phyloP scores from a whole-genome alignment of 2,329 filamentous ascomycete genomes.

The Amauroascus verrucosus region DNA sequence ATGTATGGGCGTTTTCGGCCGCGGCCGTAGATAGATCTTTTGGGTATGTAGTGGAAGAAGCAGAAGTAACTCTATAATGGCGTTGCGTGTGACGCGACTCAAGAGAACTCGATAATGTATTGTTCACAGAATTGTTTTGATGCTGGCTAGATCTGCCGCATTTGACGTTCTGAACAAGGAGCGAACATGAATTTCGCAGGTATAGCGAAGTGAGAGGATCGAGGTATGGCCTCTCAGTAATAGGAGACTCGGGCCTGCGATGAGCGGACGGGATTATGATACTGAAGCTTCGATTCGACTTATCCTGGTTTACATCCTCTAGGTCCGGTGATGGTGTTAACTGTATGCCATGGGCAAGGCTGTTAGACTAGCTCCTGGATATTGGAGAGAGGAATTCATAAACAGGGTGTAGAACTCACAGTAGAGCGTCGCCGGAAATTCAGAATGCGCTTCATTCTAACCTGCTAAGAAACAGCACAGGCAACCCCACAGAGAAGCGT shows the following conservation, averaged over 20 bases:
- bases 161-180: constrained; percentile 8
- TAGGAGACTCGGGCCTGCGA: constrained; percentile 1
- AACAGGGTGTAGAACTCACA: not conserved
- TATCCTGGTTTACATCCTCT: not conserved
- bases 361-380: not conserved
- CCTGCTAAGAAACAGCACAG: not conserved
- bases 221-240: constrained; percentile 5
- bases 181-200: constrained; percentile 12
- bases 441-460: not conserved
- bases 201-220: constrained; percentile 11
- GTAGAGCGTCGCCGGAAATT: not conserved
- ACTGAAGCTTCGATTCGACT: constrained; percentile 3
- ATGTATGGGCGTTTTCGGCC: not conserved
- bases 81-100: not conserved
- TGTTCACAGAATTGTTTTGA: not conserved
- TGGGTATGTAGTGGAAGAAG: not conserved
- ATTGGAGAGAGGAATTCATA: not conserved
- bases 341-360: not conserved
- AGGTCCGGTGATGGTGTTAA: not conserved
- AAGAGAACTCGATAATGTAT: not conserved
- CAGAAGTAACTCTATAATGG: not conserved
- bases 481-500: not conserved
- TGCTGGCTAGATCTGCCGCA: not conserved
- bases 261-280: not conserved
- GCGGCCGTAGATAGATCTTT: not conserved